These are phyloP conservation scores for Alternaria solani DNA, from an alignment of 2,329 filamentous ascomycete genomes.

Conservation along the genomic window DNA sequence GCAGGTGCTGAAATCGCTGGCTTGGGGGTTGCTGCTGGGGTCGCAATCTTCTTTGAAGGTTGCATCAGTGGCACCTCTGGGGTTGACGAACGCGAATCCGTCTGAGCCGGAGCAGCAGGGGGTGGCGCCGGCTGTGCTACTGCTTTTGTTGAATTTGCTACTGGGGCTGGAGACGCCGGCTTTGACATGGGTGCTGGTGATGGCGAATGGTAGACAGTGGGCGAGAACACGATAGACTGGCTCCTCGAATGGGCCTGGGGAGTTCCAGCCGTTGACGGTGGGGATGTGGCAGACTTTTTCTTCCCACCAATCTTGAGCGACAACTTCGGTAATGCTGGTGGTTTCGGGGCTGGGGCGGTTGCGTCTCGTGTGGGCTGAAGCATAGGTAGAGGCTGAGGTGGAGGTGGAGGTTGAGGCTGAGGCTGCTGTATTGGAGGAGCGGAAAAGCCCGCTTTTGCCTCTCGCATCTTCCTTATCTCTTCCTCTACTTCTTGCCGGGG, in stretches of 20 bases:
- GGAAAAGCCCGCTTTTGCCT: neutral
- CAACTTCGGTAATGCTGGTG: slow-evolving; percentile 21
- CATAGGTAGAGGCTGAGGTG: slow-evolving; percentile 4
- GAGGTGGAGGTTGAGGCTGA: slow-evolving; percentile 7
- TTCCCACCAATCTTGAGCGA: slow-evolving; percentile 34
- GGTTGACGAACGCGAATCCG: slow-evolving; percentile 27
- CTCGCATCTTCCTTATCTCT: neutral
- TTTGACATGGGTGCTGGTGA: slow-evolving; percentile 26
- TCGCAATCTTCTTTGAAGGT: slow-evolving; percentile 27
- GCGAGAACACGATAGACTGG: slow-evolving; percentile 27
- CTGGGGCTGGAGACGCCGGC: slow-evolving; percentile 25
- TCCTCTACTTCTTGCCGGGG: slow-evolving; percentile 6
- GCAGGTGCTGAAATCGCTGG: slow-evolving; percentile 12
- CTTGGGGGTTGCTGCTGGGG: slow-evolving; percentile 27
- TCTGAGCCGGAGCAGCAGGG: slow-evolving; percentile 14
- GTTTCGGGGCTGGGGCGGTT: slow-evolving; percentile 11
- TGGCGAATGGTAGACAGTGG: slow-evolving; percentile 25
- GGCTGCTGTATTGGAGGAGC: slow-evolving; percentile 7
- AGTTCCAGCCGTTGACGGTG: slow-evolving; percentile 19
- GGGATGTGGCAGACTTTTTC: slow-evolving; percentile 24
- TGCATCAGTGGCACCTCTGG: slow-evolving; percentile 28
- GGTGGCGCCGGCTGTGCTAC: neutral
- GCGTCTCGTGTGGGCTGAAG: slow-evolving; percentile 16
- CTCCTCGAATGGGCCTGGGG: slow-evolving; percentile 16
- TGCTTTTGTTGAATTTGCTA: neutral